phyloP scores from a whole-genome alignment of 371 early-diverging fungal genomes.

The Mortierella sp. region DNA sequence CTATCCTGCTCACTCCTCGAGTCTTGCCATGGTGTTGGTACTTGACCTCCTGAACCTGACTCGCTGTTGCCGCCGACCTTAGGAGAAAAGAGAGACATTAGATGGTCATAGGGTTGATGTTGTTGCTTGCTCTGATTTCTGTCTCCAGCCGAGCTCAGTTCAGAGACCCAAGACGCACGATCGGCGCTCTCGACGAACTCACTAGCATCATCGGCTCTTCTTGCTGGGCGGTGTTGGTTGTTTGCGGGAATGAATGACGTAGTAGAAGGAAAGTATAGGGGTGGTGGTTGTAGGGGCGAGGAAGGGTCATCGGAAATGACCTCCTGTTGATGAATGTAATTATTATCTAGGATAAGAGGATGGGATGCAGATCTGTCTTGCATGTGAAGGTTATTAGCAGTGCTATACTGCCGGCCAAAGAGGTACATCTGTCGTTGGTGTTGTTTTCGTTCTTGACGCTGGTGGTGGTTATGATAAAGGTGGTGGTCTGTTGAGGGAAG shows the following conservation, averaged over 20 bases:
- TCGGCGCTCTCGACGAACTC: neutral
- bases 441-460: neutral
- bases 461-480: neutral
- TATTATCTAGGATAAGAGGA: neutral
- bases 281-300: neutral
- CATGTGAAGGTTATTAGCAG: neutral
- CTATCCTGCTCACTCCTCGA: conserved; percentile 11
- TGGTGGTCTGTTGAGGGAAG: neutral
- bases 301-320: neutral
- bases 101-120: neutral
- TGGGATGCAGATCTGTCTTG: neutral
- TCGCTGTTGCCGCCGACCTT: neutral
- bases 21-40: neutral
- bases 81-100: neutral
- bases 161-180: neutral
- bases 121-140: neutral
- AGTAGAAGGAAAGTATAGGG: neutral
- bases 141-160: neutral
- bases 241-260: neutral
- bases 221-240: neutral
- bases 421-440: neutral
- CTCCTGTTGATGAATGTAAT: neutral
- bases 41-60: neutral
- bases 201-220: neutral
- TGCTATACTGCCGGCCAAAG: conserved; percentile 1